Base-by-base conservation (phyloP, 23 red algal species). In the Chondrus crispus region DNA sequence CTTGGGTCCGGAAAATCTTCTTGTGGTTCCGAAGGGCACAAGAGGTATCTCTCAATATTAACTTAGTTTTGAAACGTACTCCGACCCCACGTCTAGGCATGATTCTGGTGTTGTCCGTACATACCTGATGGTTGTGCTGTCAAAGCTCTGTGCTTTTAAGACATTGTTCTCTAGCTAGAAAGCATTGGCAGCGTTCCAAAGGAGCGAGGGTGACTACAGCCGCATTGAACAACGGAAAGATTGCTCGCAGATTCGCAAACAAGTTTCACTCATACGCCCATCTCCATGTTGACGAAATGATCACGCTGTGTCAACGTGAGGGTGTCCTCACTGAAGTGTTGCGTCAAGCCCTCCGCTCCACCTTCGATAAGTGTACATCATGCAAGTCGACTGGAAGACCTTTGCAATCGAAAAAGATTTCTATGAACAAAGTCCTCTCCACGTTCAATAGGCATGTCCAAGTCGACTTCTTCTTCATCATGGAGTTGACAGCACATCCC, bases 361-460 rank as follows among this genome's bases (percentile, higher is more conserved):
- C 45, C 3, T 4, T 83, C 2, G 32, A 83, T 13, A 62, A 58
- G 13, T 83, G 79, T 48, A 83, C 79, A 3, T 50, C 79, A 2
- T 83, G 79, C 79, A 62, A 62, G 36, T 30, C 47, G 3, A 83
- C 55, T 40, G 50, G 79, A 8, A 6, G 4, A 3, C 79, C 79
- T 2, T 6, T 62, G 4, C 19, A 40, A 3, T 62, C 51, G 2
- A 13, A 53, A 20, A 83, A 38, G 32, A 48, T 83, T 7, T 83
- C 79, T 2, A 60, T 83, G 20, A 47, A 53, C 9, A 36, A 48
- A 48, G 24, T 83, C 6, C 79, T 83, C 35, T 9, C 36, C 6
- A 19, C 9, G 5, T 83, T 83, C 79, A 83, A 83, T n/a, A 19
- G 40, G 18, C 79, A 83, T 83, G 79, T 83, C 47, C 79, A 83